Evolutionary conservation across 306 rosid genomes (phyloP), one percentile per base, ranked within the genome.

Genomic region (Cicer cuneatum): DNA sequence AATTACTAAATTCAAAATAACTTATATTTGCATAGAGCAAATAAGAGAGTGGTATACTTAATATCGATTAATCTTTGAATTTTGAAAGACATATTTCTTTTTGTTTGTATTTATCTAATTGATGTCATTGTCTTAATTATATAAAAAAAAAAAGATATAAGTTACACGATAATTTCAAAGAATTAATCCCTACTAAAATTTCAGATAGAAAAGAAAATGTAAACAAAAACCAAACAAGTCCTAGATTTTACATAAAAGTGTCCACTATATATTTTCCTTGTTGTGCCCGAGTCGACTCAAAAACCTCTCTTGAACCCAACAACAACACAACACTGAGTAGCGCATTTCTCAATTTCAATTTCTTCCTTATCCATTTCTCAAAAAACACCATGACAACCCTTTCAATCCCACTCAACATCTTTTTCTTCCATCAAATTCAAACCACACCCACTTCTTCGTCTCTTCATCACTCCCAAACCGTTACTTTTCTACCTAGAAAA

Each of bases 301-400:
- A 86, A 83, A 80, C 88, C 92, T 84, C 87, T 49, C 73, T 52
- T n/a, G 60, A 84, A 82, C 87, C 73, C 70, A 24, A 43, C 66
- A n/a, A 40, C 52, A 62, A 8, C 47, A 11, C 51, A 41, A 7
- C 45, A 60, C 47, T 6, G 7, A 10, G 29, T 42, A 76, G 59
- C 33, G 24, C 37, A 18, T 39, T 48, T 12, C 60, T 5, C 14
- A 6, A 38, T 74, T 52, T 73, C 80, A 39, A 10, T 19, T 63
- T 60, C 66, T 12, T 58, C 21, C 69, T 64, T 64, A 64, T 64
- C 69, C 51, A 64, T 43, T 43, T 21, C 41, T 66, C 56, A 43
- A 66, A 58, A 66, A 87, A 53, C 79, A 59, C 51, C 12, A 42
- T 53, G 19, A 2, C 81, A 38, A 78, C 91, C 6, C 83, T 85